Evolutionary conservation across 2,329 filamentous ascomycete species (phyloP), one percentile per base, ranked within the genome.

Genomic region (Pleurostoma richardsiae): DNA sequence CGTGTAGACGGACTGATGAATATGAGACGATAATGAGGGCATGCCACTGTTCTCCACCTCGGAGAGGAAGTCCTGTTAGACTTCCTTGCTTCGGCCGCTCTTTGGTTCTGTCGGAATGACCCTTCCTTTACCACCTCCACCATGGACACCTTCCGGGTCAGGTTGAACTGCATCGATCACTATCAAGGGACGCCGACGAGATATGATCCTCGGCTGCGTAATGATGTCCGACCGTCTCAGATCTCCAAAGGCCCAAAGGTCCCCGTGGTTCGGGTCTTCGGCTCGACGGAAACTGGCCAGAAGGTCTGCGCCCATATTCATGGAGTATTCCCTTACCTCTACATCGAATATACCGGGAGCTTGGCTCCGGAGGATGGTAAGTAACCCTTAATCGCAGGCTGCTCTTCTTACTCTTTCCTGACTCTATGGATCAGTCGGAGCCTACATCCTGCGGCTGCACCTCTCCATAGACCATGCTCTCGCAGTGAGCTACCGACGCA

Each of bases 221-320:
- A 81, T 55, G 79, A 82, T 62, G 70, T 82, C 54, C 78, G 72
- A 29, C 73, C 72, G 42, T 80, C 76, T 26, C 77, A 83, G 57
- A 68, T 78, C 49, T 71, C 75, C 52, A 83, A 81, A 49, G 79
- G 81, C 31, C 85, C 88, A 7, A 86, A 83, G 53, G 83, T 97
- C 0, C 92, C 94, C 0, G 82, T 97, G 8, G 83, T 99, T 50
- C 83, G 94, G 54, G 80, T 95, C 8, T 99, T 97, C 67, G 94
- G 94, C 1, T 85, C 90, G 4, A 96, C 92, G 1, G 90, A 95
- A 63, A 94, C 90, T 0, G 94, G 94, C 0, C 91, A 97, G 68
- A 96, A 95, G 62, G 90, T 96, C 11, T 96, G 94, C 69, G 89
- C 89, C 30, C 94, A 99, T 70, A 82, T 99, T 47, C 94, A 97